A percentile compares a stretch with the other conserved stretches of the same genome.
Conservation (phyloP, 2,329 filamentous ascomycete species). For the Blastomyces parvus region DNA sequence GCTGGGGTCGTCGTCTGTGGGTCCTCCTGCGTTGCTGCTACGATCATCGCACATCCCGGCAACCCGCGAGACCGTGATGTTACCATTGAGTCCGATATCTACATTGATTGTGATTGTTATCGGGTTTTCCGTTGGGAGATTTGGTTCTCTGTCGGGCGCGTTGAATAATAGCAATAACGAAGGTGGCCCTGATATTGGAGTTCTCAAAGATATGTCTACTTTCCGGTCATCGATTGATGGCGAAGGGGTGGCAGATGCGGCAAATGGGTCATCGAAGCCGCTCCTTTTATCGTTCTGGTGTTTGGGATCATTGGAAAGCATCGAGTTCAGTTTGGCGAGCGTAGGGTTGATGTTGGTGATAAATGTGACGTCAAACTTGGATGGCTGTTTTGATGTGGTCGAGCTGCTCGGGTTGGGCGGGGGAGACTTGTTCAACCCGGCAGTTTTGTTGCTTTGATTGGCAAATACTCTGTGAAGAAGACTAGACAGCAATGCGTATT, state of each 20-base stretch:
- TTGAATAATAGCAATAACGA: conserved; percentile 15
- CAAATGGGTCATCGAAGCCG: neutral
- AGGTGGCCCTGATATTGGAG: conserved; percentile 11
- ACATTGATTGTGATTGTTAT: conserved; percentile 28
- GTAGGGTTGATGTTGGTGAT: conserved; percentile 36
- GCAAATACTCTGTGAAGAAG: conserved; percentile 31
- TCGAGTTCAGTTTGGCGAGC: conserved; percentile 46
- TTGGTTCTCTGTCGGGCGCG: conserved; percentile 7
- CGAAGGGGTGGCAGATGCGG: neutral
- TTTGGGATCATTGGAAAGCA: conserved; percentile 31
- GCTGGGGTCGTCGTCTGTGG: conserved; percentile 19
- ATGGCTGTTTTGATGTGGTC: conserved; percentile 1
- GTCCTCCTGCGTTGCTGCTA: conserved; percentile 18
- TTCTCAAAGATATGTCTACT: conserved; percentile 13
- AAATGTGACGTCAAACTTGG: conserved; percentile 11
- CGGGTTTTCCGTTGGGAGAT: conserved; percentile 13
- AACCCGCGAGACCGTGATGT: conserved; percentile 31
- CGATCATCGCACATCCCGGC: conserved; percentile 26
- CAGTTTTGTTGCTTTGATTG: conserved; percentile 16
- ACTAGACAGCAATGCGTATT: conserved; percentile 36
- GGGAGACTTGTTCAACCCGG: conserved; percentile 9
- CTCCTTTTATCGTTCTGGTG: neutral
- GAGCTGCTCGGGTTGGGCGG: conserved; percentile 9
- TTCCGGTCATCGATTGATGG: neutral
- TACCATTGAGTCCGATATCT: conserved; percentile 34